A percentile compares a stretch with the other conserved stretches of the same genome.
Evolutionary conservation across 768 basidiomycete genomes (phyloP).

Genomic region (Phanerodontia chrysosporium): DNA sequence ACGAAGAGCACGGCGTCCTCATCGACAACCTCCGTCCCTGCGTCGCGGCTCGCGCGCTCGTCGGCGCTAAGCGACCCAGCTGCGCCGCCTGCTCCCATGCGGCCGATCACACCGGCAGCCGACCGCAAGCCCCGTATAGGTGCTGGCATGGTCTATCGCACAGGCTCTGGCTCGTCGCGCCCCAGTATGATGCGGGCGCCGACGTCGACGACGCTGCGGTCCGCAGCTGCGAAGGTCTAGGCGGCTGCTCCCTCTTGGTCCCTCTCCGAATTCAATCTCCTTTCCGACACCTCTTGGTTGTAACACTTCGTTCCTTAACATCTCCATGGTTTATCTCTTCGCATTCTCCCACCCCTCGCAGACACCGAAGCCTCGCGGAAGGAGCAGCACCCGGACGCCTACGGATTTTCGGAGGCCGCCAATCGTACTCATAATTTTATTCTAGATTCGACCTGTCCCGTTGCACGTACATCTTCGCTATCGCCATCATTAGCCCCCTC

Average conservation of each 20-base stretch:
- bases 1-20: not conserved
- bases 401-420: not conserved
- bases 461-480: not conserved
- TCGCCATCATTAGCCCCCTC: not conserved
- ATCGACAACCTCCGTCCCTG: not conserved
- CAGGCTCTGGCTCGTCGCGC: conserved; percentile 7
- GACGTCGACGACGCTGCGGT: conserved; percentile 1
- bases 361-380: not conserved
- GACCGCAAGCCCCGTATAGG: conserved; percentile 55
- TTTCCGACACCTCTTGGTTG: not conserved
- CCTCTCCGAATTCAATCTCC: not conserved
- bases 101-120: not conserved
- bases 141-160: conserved; percentile 66
- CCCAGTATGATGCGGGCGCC: conserved; percentile 7
- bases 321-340: too few species aligned
- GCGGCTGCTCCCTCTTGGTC: not conserved
- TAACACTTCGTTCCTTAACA: not conserved
- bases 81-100: conserved; percentile 4
- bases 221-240: not conserved
- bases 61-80: conserved; percentile 3
- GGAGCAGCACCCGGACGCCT: not conserved
- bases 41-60: conserved; percentile 1
- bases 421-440: not conserved
- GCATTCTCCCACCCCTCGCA: not conserved
- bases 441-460: not conserved